phyloP scores from a whole-genome alignment of 164 flowering plant species.

The Aristolochia californica region DNA sequence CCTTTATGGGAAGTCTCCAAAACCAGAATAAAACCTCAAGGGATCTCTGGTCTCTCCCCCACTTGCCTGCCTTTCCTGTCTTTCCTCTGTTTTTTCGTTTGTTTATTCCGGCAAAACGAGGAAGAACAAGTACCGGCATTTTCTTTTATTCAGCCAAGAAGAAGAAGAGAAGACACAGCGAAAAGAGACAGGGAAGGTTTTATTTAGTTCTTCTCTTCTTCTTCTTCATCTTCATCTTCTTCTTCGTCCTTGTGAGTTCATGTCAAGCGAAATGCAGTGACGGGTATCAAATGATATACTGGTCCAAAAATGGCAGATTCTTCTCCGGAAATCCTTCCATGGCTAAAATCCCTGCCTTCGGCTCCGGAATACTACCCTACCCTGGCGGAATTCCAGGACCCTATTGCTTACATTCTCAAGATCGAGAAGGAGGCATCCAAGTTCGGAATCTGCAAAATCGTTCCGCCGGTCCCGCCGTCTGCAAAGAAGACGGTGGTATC shows the following conservation, averaged over 20 bases:
- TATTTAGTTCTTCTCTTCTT: not conserved
- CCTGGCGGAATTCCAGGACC: constrained; percentile 83
- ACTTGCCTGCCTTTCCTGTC: constrained; percentile 1
- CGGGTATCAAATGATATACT: not conserved
- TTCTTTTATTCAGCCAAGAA: not conserved
- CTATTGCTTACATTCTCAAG: constrained; percentile 91
- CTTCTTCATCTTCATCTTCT: not conserved
- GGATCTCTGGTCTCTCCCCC: not conserved
- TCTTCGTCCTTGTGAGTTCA: no score
- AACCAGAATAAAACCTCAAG: constrained; percentile 6
- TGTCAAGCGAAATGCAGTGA: not conserved
- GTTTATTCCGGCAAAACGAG: not conserved
- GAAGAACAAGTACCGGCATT: not conserved
- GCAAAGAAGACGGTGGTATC: constrained; percentile 55
- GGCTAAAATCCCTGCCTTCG: constrained; percentile 77
- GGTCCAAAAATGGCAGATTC: constrained; percentile 8
- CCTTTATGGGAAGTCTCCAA: no score
- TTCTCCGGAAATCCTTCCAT: constrained; percentile 48
- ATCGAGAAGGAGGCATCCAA: constrained; percentile 88
- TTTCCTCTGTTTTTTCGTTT: not conserved
- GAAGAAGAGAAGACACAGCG: not conserved
- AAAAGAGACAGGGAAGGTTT: not conserved
- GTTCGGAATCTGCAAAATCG: constrained; percentile 95
- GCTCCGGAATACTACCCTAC: constrained; percentile 95
- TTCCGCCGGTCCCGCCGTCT: constrained; percentile 73